Conservation (phyloP, 208 protist genomes). For the Acanthamoeba lenticulata region DNA sequence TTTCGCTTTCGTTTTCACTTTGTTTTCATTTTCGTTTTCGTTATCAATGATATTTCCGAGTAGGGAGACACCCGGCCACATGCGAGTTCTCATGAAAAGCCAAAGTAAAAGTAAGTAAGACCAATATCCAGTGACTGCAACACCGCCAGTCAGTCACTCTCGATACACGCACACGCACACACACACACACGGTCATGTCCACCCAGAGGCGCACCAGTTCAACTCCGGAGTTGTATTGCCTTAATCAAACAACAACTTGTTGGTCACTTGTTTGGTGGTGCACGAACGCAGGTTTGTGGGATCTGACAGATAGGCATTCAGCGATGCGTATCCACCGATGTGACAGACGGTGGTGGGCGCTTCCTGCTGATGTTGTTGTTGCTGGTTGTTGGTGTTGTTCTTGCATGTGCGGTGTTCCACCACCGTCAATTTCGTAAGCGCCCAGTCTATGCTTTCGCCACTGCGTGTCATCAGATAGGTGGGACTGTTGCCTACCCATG, state of each 20-base stretch:
- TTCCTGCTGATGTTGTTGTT: too few species aligned
- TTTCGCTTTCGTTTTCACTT: too few species aligned
- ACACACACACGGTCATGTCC: background rate
- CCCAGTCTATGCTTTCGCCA: background rate
- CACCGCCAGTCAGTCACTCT: background rate
- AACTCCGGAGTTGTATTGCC: background rate
- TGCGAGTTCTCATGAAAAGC: background rate
- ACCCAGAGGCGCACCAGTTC: background rate
- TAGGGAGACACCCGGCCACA: background rate
- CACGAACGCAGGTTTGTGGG: too few species aligned
- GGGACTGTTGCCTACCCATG: background rate
- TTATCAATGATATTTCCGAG: too few species aligned
- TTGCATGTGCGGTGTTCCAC: background rate
- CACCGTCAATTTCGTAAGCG: background rate
- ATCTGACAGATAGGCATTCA: too few species aligned
- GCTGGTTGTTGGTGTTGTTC: too few species aligned
- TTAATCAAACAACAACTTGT: too few species aligned
- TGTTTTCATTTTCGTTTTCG: too few species aligned
- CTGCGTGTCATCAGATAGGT: background rate
- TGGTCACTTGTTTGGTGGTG: too few species aligned
- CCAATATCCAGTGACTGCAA: too few species aligned
- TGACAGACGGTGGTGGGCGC: too few species aligned
- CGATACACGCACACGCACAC: background rate
- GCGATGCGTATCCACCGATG: too few species aligned
- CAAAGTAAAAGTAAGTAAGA: background rate